Evolutionary conservation across 2,329 filamentous ascomycete species (phyloP).

Genomic region (Cyphellophora europaea): DNA sequence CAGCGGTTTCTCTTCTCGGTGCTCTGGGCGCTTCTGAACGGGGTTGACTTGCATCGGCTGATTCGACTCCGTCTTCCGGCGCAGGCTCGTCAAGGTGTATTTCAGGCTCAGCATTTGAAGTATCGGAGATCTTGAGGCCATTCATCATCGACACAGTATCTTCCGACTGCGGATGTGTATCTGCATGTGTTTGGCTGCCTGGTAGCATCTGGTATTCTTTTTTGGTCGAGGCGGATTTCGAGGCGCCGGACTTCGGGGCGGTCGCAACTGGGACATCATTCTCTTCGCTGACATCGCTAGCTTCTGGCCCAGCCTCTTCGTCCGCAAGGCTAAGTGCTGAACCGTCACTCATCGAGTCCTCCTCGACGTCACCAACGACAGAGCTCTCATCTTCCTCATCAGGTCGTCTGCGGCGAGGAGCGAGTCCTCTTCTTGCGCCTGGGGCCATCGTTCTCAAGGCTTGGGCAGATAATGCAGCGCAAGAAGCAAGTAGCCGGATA

Average conservation of each 20-base stretch:
- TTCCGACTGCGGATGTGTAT: conserved; percentile 21
- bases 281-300: conserved; percentile 46
- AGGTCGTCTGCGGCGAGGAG: conserved; percentile 27
- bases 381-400: conserved; percentile 42
- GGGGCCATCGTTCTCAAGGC: too few species aligned
- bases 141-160: conserved; percentile 56
- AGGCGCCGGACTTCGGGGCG: not conserved
- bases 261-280: too few species aligned
- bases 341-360: conserved; percentile 55
- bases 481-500: not conserved
- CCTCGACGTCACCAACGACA: conserved; percentile 42
- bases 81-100: conserved; percentile 41
- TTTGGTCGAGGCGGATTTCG: too few species aligned
- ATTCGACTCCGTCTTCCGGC: conserved; percentile 3
- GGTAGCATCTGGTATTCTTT: too few species aligned
- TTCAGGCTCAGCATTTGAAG: conserved; percentile 29
- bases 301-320: conserved; percentile 50
- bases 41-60: conserved; percentile 6
- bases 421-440: not conserved
- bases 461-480: too few species aligned
- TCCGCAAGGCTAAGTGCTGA: conserved; percentile 49
- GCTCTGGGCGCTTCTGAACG: conserved; percentile 25
- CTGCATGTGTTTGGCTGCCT: too few species aligned
- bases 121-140: conserved; percentile 41
- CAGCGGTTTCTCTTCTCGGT: conserved; percentile 45